A percentile compares a stretch with the other conserved stretches of the same genome.
These are phyloP conservation scores for Raffaelea arxii DNA, from an alignment of 2,329 filamentous ascomycete species.

Conservation along the genomic window DNA sequence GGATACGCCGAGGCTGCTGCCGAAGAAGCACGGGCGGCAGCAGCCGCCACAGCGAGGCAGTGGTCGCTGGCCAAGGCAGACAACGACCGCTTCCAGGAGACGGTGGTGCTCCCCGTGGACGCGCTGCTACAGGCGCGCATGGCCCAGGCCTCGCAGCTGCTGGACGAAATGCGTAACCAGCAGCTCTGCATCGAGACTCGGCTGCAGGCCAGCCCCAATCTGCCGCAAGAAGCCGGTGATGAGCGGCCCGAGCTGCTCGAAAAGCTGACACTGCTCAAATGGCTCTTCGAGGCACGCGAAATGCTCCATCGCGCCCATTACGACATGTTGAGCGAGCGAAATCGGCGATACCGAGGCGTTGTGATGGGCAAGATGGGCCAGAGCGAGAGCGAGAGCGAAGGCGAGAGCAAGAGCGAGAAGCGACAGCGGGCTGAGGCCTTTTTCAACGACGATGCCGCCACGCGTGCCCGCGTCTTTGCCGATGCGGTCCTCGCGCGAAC, in stretches of 20 bases:
- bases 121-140: slow-evolving; percentile 70
- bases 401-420: slow-evolving; percentile 65
- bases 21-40: slow-evolving; percentile 65
- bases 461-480: slow-evolving; percentile 62
- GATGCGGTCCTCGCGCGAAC: slow-evolving; percentile 63
- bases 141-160: slow-evolving; percentile 62
- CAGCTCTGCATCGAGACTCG: slow-evolving; percentile 56
- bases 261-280: slow-evolving; percentile 89
- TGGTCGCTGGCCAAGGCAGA: slow-evolving; percentile 68
- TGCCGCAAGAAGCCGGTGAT: slow-evolving; percentile 89
- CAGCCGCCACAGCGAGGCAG: slow-evolving; percentile 58
- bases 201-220: slow-evolving; percentile 60
- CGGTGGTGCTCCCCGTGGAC: slow-evolving; percentile 76
- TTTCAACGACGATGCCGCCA: slow-evolving; percentile 68
- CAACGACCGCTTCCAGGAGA: slow-evolving; percentile 75
- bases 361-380: slow-evolving; percentile 71
- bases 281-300: slow-evolving; percentile 94
- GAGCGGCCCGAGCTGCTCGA: slow-evolving; percentile 90
- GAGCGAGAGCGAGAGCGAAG: slow-evolving; percentile 62
- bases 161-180: slow-evolving; percentile 62
- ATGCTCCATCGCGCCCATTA: slow-evolving; percentile 75
- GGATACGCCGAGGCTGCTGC: slow-evolving; percentile 74
- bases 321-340: slow-evolving; percentile 74
- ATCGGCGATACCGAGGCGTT: slow-evolving; percentile 76
- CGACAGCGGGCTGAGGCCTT: slow-evolving; percentile 69